Conservation (phyloP, 2,329 filamentous ascomycete species). For the Trichoderma guizhouense region DNA sequence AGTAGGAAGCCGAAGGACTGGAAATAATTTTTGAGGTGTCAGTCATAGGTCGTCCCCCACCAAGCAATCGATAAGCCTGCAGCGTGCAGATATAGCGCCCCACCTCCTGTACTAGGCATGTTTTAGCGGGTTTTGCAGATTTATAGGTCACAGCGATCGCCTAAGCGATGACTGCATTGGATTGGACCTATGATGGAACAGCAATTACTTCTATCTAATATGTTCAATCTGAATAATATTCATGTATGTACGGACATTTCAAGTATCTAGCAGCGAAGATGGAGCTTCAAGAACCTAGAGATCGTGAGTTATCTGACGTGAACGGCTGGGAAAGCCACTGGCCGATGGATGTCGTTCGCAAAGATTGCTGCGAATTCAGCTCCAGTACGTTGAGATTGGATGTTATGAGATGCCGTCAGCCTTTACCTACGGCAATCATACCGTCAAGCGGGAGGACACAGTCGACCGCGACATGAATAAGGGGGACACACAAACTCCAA, state of each 20-base stretch:
- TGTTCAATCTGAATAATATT: too few species aligned
- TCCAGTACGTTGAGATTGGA: not conserved
- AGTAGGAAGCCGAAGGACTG: not conserved
- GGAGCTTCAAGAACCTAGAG: not conserved
- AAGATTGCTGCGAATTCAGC: not conserved
- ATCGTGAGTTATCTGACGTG: not conserved
- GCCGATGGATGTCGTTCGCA: not conserved
- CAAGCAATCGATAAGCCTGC: constrained; percentile 23
- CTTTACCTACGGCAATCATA: too few species aligned
- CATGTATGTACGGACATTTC: not conserved
- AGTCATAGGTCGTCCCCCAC: constrained; percentile 28
- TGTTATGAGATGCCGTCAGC: too few species aligned
- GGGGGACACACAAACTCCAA: too few species aligned
- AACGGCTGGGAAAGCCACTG: not conserved
- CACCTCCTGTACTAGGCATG: not conserved
- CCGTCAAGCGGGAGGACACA: too few species aligned
- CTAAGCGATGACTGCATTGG: not conserved
- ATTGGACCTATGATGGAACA: not conserved
- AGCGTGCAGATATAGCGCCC: not conserved
- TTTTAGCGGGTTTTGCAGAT: not conserved
- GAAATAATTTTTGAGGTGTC: constrained; percentile 18
- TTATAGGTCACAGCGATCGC: not conserved
- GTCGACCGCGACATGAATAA: too few species aligned
- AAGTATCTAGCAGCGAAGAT: not conserved
- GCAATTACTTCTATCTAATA: too few species aligned